Evolutionary conservation across 192 early-diverging fungal genomes (phyloP), one percentile per base, ranked within the genome.

Genomic region (Chytriomyces hyalinus): DNA sequence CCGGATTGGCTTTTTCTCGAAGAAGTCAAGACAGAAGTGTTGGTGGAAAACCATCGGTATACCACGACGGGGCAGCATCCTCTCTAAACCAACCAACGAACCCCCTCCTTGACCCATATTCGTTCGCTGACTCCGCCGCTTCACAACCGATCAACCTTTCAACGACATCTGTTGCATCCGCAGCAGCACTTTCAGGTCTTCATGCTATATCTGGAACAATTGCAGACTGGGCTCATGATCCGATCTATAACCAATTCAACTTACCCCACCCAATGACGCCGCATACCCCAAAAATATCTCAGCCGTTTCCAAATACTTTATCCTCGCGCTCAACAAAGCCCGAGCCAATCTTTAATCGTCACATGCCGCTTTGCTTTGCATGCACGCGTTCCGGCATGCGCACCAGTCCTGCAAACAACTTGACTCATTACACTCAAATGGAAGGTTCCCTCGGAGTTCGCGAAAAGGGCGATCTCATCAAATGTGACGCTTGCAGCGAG

Each of bases 401-500:
- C 13, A 51, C 17, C 73, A 49, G 49, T 44, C 68, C n/a, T 45
- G 13, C 10, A 65, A 51, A 15, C 65, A 71, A 8, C 17, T 60
- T 11, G 74, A 80, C 36, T 60, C 85, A 17, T n/a, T 73, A 43
- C 82, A 84, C 4, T 43, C 60, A 57, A 49, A 73, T 13, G 44
- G 20, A 24, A n/a, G 28, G 11, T 20, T 50, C 24, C 26, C 2
- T 20, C 17, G 44, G 24, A 26, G 43, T 22, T 80, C 28, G 59
- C 43, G 86, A 15, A 77, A 75, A 2, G 83, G 78, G 48, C 48
- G 53, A 72, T 26, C 53, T 89, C 53, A 70, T 89, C 50, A 73
- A 84, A 62, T 89, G 88, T 61, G 88, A 89, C 67, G 83, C 81
- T 65, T 89, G 88, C 67, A 67, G 61, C 11, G 61, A 84, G 5